Evolutionary conservation across 176 grass and related monocot genomes (phyloP).

Genomic region (Musa itinerans): DNA sequence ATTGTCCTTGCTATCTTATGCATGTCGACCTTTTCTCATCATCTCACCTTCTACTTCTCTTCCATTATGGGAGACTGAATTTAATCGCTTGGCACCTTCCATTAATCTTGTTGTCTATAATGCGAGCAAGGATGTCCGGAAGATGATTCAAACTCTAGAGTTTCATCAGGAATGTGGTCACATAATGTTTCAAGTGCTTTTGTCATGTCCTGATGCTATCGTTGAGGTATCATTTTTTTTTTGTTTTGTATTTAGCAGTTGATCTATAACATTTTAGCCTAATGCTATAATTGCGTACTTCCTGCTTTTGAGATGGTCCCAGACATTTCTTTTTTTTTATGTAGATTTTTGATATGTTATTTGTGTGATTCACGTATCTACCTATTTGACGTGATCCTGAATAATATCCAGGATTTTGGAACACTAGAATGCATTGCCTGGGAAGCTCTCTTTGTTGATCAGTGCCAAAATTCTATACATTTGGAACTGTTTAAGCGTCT

Average conservation of each 20-base stretch:
- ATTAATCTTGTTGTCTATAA: conserved; percentile 74
- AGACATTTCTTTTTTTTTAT: conserved; percentile 1
- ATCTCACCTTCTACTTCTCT: conserved; percentile 47
- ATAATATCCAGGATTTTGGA: conserved; percentile 47
- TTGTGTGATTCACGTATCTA: conserved; percentile 12
- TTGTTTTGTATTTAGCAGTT: conserved; percentile 2
- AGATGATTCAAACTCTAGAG: conserved; percentile 61
- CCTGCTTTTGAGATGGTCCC: background rate
- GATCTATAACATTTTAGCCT: background rate
- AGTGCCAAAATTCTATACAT: conserved; percentile 59
- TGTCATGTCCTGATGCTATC: conserved; percentile 63
- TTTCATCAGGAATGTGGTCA: conserved; percentile 52
- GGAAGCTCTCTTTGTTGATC: conserved; percentile 69
- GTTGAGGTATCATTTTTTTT: conserved; percentile 51
- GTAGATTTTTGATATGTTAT: conserved; percentile 7
- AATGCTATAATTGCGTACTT: background rate
- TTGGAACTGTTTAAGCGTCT: conserved; percentile 58
- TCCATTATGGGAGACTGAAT: conserved; percentile 70
- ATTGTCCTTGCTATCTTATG: conserved; percentile 43
- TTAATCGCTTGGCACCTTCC: conserved; percentile 56
- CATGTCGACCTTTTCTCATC: conserved; percentile 57
- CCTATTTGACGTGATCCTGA: background rate
- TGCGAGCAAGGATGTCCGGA: conserved; percentile 50
- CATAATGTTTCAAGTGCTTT: conserved; percentile 78
- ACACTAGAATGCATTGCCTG: conserved; percentile 44